Base-by-base conservation (phyloP, 768 basidiomycete species). In the Auriscalpium vulgare region DNA sequence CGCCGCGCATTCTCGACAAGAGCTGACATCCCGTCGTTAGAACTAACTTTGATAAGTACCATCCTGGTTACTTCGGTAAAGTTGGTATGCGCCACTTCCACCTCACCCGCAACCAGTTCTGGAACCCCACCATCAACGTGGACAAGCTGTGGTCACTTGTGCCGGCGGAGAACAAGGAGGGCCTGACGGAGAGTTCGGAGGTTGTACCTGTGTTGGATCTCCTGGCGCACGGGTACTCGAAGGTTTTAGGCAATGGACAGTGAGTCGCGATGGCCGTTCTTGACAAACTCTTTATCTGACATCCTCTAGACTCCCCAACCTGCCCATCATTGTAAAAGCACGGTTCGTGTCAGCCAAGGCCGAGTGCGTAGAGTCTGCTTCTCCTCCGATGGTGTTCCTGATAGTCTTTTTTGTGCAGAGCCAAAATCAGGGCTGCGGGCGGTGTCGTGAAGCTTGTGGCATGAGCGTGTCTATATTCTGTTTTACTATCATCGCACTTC, bases 81-180 rank as follows among this genome's bases (percentile, higher is more conserved):
- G 92, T 95, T 72, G 97, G 97, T 91, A 99, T 99, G 95, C 86
- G 97, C 71, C 87, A 87, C 75, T 99, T 88, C 90, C 97, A 99
- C 73, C 75, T 93, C 61, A 93, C 90, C 55, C 87, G 86, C 74
- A 97, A 97, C 74, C 74, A 80, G 64, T 79, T 84, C 75, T 97
- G 92, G 94, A 83, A 88, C 61, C 94, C 95, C 17, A 88, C 87
- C 71, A 91, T 99, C 87, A 99, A 99, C 78, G 85, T 98, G 72
- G 97, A 98, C 83, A 95, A 95, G 78, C 81, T 95, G 53, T 92
- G 92, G 92, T 80, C 83, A 60, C 87, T 97, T 67, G 87, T 97
- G 34, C 91, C 93, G 38, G 83, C 75, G 52, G 87, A 81, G 69
- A 84, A 95, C 79, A 91, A 88, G 81, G 74, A 82, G 75, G 84